Evolutionary conservation across 441 rosid species (phyloP).

Genomic region (Iberis amara): DNA sequence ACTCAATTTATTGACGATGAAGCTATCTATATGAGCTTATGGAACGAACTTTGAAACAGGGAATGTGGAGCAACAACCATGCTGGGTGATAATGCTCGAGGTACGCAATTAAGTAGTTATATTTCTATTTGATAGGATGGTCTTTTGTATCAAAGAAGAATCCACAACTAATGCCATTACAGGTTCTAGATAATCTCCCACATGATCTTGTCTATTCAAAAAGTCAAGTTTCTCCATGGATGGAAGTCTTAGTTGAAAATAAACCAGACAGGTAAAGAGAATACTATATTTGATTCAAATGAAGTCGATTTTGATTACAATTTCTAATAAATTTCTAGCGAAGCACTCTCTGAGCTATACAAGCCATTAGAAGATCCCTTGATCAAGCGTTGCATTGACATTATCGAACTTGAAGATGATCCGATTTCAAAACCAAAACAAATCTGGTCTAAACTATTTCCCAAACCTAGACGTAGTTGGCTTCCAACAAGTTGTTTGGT

Average conservation of each 20-base stretch:
- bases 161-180: slow-evolving; percentile 22
- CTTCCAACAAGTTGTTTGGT: slow-evolving; percentile 96
- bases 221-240: slow-evolving; percentile 83
- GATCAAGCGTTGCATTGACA: slow-evolving; percentile 62
- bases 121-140: slow-evolving; percentile 1
- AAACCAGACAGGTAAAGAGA: slow-evolving; percentile 50
- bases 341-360: slow-evolving; percentile 57
- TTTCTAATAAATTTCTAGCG: slow-evolving; percentile 38
- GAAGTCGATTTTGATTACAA: slow-evolving; percentile 14
- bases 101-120: slow-evolving; percentile 31
- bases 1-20: not conserved
- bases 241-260: slow-evolving; percentile 88
- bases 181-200: slow-evolving; percentile 98
- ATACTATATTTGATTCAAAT: not conserved
- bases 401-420: slow-evolving; percentile 45
- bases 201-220: slow-evolving; percentile 80
- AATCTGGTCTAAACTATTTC: slow-evolving; percentile 72
- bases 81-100: slow-evolving; percentile 98
- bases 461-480: slow-evolving; percentile 87
- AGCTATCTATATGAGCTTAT: slow-evolving; percentile 19
- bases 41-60: slow-evolving; percentile 40
- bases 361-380: slow-evolving; percentile 71
- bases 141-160: slow-evolving; percentile 15
- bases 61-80: slow-evolving; percentile 66
- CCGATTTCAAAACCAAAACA: slow-evolving; percentile 39